Percentiles rank a stretch among this genome's conserved stretches.
phyloP scores from a whole-genome alignment of 2,329 filamentous ascomycete genomes.

The Hypoxylon sp. region DNA sequence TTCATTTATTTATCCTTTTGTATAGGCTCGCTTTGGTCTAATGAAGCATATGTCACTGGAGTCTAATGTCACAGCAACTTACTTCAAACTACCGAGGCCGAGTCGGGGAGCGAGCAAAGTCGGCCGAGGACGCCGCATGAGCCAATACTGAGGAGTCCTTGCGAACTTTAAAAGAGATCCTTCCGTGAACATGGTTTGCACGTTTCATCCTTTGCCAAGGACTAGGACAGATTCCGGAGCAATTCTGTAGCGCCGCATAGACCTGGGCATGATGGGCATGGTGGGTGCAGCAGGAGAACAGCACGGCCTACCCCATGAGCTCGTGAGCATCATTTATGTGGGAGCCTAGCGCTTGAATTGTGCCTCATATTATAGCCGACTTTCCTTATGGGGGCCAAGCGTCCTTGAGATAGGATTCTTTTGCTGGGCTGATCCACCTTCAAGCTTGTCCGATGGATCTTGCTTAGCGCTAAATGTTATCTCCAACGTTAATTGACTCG shows the following conservation, averaged over 20 bases:
- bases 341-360: slow-evolving; percentile 1
- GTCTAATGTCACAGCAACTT: not conserved
- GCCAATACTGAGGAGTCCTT: not conserved
- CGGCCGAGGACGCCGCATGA: slow-evolving; percentile 1
- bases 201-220: not conserved
- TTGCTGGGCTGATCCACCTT: slow-evolving; percentile 1
- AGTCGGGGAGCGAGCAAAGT: not conserved
- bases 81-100: slow-evolving; percentile 11
- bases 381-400: not conserved
- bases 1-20: no score
- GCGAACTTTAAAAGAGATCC: slow-evolving; percentile 5
- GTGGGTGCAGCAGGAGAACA: no score
- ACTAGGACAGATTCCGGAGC: not conserved
- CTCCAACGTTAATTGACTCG: not conserved
- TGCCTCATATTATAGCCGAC: slow-evolving; percentile 14
- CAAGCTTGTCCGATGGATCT: slow-evolving; percentile 11
- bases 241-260: not conserved
- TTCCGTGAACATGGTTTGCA: slow-evolving; percentile 6
- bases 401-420: not conserved
- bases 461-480: slow-evolving; percentile 1
- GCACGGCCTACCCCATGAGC: slow-evolving; percentile 1
- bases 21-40: not conserved
- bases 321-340: not conserved
- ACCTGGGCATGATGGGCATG: no score
- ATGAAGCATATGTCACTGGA: not conserved